Evolutionary conservation across 2,329 filamentous ascomycete genomes (phyloP).

Genomic region (Arachnomyces sp.): DNA sequence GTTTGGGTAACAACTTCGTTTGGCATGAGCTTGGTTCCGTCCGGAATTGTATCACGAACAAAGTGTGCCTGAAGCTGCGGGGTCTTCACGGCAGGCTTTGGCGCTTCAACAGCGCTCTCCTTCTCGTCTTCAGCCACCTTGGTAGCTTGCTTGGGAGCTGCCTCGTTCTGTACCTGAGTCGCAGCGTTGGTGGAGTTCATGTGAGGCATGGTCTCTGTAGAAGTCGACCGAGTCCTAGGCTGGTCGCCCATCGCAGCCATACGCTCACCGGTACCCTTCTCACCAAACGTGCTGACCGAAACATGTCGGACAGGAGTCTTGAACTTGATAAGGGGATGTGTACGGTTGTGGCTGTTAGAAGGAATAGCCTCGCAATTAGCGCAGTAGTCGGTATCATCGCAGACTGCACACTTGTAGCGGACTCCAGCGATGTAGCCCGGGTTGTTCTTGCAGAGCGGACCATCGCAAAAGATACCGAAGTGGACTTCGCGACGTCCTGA

Average conservation of each 20-base stretch:
- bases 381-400: conserved; percentile 91
- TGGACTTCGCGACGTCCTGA: conserved; percentile 52
- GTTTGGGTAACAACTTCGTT: conserved; percentile 77
- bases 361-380: conserved; percentile 87
- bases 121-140: not conserved
- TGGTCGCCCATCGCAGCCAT: conserved; percentile 69
- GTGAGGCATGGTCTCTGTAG: conserved; percentile 44
- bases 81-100: conserved; percentile 12
- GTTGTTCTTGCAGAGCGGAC: conserved; percentile 67
- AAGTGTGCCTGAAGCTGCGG: conserved; percentile 58
- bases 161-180: conserved; percentile 63
- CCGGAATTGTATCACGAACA: conserved; percentile 67
- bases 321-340: conserved; percentile 96
- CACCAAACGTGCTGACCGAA: conserved; percentile 74
- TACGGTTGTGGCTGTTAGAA: conserved; percentile 77
- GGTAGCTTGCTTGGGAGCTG: not conserved
- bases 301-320: conserved; percentile 86
- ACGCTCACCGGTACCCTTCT: conserved; percentile 60
- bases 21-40: conserved; percentile 65
- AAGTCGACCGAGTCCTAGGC: conserved; percentile 27
- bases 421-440: conserved; percentile 65
- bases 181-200: conserved; percentile 45
- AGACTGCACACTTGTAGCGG: conserved; percentile 96
- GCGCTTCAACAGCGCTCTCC: conserved; percentile 14
- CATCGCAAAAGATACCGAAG: conserved; percentile 87